Percentiles rank a stretch among this genome's conserved stretches.
Evolutionary conservation across 1,284 basidiomycete genomes (phyloP).

Genomic region (Trametes versicolor): DNA sequence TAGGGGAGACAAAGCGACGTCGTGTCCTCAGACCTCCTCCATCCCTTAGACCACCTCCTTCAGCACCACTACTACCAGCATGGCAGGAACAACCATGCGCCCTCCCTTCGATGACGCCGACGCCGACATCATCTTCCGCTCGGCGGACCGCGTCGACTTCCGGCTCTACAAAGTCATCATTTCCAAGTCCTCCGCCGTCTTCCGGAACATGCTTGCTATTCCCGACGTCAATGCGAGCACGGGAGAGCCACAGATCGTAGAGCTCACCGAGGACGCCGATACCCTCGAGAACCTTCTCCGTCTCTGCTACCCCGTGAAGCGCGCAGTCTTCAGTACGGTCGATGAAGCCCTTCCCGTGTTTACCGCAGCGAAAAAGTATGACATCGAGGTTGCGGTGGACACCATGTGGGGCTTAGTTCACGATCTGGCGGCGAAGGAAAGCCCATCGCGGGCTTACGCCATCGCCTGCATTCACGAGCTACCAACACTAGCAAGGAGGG

Average conservation of each 20-base stretch:
- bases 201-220: conserved; percentile 15
- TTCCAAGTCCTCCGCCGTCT: conserved; percentile 24
- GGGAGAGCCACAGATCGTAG: conserved; percentile 3
- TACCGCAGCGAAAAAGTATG: conserved; percentile 8
- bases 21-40: too few species aligned
- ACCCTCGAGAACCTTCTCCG: conserved; percentile 44
- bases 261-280: conserved; percentile 51
- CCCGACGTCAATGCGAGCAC: neutral
- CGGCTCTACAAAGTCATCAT: conserved; percentile 28
- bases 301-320: neutral
- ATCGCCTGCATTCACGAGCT: too few species aligned
- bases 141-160: conserved; percentile 27
- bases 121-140: conserved; percentile 27
- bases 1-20: too few species aligned
- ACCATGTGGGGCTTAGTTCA: too few species aligned
- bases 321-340: neutral
- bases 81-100: neutral
- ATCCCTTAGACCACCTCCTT: too few species aligned
- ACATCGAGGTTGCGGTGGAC: too few species aligned
- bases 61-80: too few species aligned
- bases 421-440: too few species aligned
- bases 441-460: too few species aligned
- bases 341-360: neutral
- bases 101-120: conserved; percentile 26
- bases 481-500: too few species aligned